Base-by-base conservation (phyloP, 2,329 filamentous ascomycete species). In the Capronia coronata region DNA sequence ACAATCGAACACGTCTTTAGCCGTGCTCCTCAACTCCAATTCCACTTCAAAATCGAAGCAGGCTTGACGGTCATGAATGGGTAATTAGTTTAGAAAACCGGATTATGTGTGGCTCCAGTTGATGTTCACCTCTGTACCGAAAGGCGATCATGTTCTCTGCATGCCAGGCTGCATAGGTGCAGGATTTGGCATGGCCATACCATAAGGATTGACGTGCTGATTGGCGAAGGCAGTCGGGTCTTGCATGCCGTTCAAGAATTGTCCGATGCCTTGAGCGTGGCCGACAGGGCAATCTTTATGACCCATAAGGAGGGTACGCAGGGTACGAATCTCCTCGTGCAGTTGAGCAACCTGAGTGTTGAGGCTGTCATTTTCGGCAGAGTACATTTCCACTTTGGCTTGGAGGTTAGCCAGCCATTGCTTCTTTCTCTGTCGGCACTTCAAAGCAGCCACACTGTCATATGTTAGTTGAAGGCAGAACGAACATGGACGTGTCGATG, bases 341-440 rank as follows among this genome's bases (percentile, higher is more conserved):
- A 97, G 73, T 59, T 87, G 82, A 1, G 84, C 84, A 51, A 97
- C 89, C 56, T 93, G 91, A 2, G 83, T 77, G 14, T 84, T 87
- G 27, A 98, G 76, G 1, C 82, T 82, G 63, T 98, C 93, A 57
- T 97, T 97, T 68, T 98, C 93, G 1, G 78, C 84, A 56, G 85
- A 90, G 64, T 89, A 97, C 59, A 94, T 77, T 67, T 98, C 93
- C 13, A 97, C 91, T 68, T 97, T 97, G 48, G 81, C 80, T 67
- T 98, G 93, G 1, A 98, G 77, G 60, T 95, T 97, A 25, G 87
- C 86, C 50, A 97, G 79, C 93, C 93, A 98, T 66, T 97, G 93
- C 77, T 98, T 98, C 77, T 98, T 98, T 16, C 93, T 82, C 68
- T 98, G 93, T 54, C 93, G 85, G 69, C 93, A 98, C 66, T 98